Evolutionary conservation across 257 asterid genomes (phyloP).

Genomic region (Solanum chaucha): DNA sequence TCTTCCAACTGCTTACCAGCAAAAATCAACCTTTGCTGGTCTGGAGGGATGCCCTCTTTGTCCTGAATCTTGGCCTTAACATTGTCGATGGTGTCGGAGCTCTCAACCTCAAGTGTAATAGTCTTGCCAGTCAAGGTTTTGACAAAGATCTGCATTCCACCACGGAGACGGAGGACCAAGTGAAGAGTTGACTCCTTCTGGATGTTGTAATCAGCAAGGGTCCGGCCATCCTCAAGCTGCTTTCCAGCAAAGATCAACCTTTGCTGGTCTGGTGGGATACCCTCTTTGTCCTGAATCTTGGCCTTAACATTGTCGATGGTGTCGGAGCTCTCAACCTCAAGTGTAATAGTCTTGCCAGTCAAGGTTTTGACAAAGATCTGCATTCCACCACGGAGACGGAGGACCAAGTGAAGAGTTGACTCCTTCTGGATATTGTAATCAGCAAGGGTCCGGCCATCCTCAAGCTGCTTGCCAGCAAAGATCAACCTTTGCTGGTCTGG

Average conservation of each 20-base stretch:
- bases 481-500: background rate
- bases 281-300: background rate
- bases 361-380: conserved; percentile 20
- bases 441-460: background rate
- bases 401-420: background rate
- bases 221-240: background rate
- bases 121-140: conserved; percentile 11
- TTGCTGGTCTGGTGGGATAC: background rate
- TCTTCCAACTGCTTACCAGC: background rate
- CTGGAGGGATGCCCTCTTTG: background rate
- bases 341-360: background rate
- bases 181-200: conserved; percentile 50
- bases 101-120: background rate
- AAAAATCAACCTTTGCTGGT: background rate
- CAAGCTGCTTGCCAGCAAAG: background rate
- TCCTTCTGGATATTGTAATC: background rate
- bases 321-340: background rate
- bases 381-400: conserved; percentile 7
- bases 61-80: background rate
- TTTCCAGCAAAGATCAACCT: background rate
- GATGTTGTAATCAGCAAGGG: conserved; percentile 24
- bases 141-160: conserved; percentile 38
- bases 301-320: background rate
- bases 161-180: conserved; percentile 37
- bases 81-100: background rate